These are phyloP conservation scores for Articulospora tetracladia DNA, from an alignment of 495 filamentous ascomycete species.

Conservation along the genomic window DNA sequence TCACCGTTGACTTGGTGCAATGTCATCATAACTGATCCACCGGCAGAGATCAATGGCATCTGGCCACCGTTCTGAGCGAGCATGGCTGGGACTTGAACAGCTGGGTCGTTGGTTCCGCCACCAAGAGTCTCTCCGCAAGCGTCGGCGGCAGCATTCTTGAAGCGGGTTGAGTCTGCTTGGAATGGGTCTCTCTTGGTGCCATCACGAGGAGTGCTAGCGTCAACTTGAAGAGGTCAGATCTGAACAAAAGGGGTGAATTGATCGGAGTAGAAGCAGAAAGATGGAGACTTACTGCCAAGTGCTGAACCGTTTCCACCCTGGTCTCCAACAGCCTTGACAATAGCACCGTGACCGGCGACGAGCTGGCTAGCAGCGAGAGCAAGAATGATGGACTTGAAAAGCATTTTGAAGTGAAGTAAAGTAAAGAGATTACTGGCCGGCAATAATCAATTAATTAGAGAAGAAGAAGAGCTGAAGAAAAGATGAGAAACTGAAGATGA, in stretches of 20 bases:
- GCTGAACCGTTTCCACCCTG: constrained; percentile 2
- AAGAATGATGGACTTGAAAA: constrained; percentile 10
- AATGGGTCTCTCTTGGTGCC: constrained; percentile 11
- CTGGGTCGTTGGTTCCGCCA: constrained; percentile 17
- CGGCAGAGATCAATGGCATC: constrained; percentile 39
- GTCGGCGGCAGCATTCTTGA: constrained; percentile 15
- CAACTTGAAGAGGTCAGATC: constrained; percentile 3
- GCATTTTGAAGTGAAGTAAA: constrained; percentile 10
- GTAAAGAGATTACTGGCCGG: constrained; percentile 7
- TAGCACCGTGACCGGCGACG: constrained; percentile 20
- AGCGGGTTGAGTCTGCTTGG: constrained; percentile 19
- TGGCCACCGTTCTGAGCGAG: constrained; percentile 32
- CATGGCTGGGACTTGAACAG: background rate
- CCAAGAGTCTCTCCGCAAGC: constrained; percentile 13
- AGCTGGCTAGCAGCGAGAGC: constrained; percentile 8
- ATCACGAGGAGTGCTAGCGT: constrained; percentile 13
- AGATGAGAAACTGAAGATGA: background rate
- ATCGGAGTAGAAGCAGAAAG: background rate
- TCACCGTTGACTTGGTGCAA: constrained; percentile 53
- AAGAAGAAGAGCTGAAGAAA: background rate
- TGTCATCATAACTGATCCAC: constrained; percentile 36
- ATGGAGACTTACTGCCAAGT: constrained; percentile 10
- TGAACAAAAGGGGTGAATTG: background rate
- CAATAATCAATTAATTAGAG: constrained; percentile 1
- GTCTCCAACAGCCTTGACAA: constrained; percentile 17